Conservation (phyloP, 1,139 yeast species). For the Pichia sp. region DNA sequence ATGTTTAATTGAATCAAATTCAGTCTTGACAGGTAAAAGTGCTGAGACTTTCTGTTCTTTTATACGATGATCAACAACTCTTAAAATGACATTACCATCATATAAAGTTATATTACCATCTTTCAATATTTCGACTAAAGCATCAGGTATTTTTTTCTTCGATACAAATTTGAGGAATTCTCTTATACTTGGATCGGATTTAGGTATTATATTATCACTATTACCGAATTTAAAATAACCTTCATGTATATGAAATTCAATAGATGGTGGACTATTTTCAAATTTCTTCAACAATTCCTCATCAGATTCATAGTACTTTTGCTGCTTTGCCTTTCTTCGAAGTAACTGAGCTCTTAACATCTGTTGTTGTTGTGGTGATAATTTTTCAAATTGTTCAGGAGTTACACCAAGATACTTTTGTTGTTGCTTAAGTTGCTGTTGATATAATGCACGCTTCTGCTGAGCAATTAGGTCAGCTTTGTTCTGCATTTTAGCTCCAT, state of each 20-base stretch:
- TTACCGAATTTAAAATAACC: constrained; percentile 80
- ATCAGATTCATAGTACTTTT: constrained; percentile 62
- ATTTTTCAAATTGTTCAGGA: constrained; percentile 29
- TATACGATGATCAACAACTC: constrained; percentile 69
- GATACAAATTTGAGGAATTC: constrained; percentile 74
- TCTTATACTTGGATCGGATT: constrained; percentile 70
- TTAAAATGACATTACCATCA: constrained; percentile 83
- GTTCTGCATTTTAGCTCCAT: background rate
- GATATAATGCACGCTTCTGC: constrained; percentile 15
- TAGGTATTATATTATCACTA: constrained; percentile 73
- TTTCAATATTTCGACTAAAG: constrained; percentile 78
- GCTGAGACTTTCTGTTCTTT: constrained; percentile 24
- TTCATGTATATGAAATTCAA: constrained; percentile 84
- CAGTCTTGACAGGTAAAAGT: background rate
- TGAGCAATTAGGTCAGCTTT: constrained; percentile 1
- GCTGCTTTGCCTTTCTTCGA: constrained; percentile 38
- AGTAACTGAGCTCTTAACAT: constrained; percentile 39
- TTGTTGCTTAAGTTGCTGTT: constrained; percentile 11
- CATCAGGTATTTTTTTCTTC: constrained; percentile 78
- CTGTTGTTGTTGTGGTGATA: constrained; percentile 36
- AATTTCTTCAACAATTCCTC: constrained; percentile 73
- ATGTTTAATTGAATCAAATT: background rate
- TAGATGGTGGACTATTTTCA: constrained; percentile 69
- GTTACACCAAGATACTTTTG: constrained; percentile 31
- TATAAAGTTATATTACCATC: constrained; percentile 79